Evolutionary conservation across 306 rosid species (phyloP), one percentile per base, ranked within the genome.

Genomic region (Cucurbita ficifolia): DNA sequence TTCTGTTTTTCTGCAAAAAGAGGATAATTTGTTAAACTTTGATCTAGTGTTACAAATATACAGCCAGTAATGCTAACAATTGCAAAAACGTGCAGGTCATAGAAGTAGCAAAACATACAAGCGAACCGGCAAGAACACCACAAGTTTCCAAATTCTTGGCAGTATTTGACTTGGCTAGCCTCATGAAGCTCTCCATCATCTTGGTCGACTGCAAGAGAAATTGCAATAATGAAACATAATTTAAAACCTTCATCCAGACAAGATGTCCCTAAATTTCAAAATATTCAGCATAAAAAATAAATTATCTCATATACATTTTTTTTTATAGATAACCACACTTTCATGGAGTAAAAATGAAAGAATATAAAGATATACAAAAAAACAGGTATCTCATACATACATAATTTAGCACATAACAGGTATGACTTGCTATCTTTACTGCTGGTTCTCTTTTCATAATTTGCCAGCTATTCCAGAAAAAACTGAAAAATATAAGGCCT

Each of bases 111-210:
- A 42, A 62, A 87, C 98, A 86, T 89, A 94, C 98, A 81, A 94
- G 98, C 74, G 88, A 81, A 75, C 98, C 98, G 8, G 94, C 98
- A 52, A 94, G 95, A 78, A 94, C 72, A 40, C 98, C 98, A 76
- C 98, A 94, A 73, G 98, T 94, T 80, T 90, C 98, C 75, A 94
- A 86, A 87, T 91, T 84, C 80, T 80, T 93, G 40, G 87, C 79
- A 42, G 97, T 94, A 82, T 94, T 94, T 59, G 90, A 87, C 82
- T 86, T 87, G 63, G 98, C 97, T 65, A 94, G 87, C 81, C 81
- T 94, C 96, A 94, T 80, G 83, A 94, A 94, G 76, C 58, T 80
- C 62, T 88, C 98, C 98, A 94, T 94, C 94, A 94, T 75, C 14
- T 86, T 72, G 65, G 97, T 86, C 64, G 98, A 90, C 98, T 94